A percentile compares a stretch with the other conserved stretches of the same genome.
Evolutionary conservation across 495 filamentous ascomycete genomes (phyloP).

Genomic region (Xylaria flabelliformis): DNA sequence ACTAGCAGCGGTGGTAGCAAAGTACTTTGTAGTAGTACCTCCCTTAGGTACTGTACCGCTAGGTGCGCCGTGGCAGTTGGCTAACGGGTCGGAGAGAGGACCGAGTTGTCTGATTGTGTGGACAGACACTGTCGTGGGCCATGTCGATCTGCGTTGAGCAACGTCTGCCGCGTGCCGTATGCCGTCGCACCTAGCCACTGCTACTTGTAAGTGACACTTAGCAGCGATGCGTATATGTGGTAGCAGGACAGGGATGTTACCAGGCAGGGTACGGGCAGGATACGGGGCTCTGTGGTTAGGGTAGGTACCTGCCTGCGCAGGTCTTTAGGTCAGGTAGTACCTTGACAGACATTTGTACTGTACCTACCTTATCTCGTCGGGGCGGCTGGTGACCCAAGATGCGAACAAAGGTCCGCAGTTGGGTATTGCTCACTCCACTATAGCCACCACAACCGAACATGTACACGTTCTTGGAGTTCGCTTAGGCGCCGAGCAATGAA

Average conservation of each 20-base stretch:
- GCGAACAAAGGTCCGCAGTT: constrained; percentile 23
- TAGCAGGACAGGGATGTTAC: not conserved
- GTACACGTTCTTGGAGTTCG: not conserved
- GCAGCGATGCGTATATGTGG: not conserved
- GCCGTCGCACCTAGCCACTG: not conserved
- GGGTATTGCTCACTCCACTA: constrained; percentile 18
- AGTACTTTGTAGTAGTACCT: no score
- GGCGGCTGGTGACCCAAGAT: constrained; percentile 12
- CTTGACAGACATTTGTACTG: not conserved
- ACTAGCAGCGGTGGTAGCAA: not conserved
- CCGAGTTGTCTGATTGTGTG: constrained; percentile 26
- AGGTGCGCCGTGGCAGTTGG: constrained; percentile 13
- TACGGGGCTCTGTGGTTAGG: not conserved
- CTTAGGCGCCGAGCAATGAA: not conserved
- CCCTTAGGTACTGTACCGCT: no score
- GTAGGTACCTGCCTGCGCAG: not conserved
- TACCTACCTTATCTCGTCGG: not conserved
- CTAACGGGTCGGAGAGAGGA: not conserved
- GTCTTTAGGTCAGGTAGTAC: not conserved
- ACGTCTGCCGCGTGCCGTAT: constrained; percentile 29
- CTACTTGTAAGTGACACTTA: not conserved
- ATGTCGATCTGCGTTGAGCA: constrained; percentile 27
- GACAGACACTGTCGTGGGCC: constrained; percentile 25
- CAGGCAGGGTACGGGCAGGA: not conserved
- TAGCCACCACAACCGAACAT: not conserved